Conservation (phyloP, 306 rosid genomes). For the Hippophae rhamnoides region DNA sequence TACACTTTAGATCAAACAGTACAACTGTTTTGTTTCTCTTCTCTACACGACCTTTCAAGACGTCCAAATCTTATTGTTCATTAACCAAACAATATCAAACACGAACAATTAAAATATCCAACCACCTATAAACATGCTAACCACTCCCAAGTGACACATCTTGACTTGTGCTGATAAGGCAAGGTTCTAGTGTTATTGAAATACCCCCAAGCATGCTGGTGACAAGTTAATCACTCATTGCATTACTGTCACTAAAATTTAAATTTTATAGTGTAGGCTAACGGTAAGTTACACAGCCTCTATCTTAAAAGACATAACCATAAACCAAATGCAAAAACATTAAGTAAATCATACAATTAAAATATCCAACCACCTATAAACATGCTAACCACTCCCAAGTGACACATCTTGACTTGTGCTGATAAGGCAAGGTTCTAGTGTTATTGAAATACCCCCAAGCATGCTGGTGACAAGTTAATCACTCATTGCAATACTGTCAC, state of each 20-base stretch:
- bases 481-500: not conserved
- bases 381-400: not conserved
- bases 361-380: not conserved
- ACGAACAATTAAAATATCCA: not conserved
- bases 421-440: not conserved
- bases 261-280: not conserved
- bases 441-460: not conserved
- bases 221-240: not conserved
- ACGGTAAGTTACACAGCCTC: not conserved
- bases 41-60: not conserved
- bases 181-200: not conserved
- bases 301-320: not conserved
- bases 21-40: not conserved
- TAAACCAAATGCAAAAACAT: conserved; percentile 6
- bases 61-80: not conserved
- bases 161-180: not conserved
- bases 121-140: not conserved
- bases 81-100: not conserved
- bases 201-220: not conserved
- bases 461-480: not conserved
- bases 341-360: conserved; percentile 12
- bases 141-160: not conserved
- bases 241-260: not conserved
- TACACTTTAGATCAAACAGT: not conserved
- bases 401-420: not conserved